Evolutionary conservation across 345 rosid species (phyloP), one percentile per base, ranked within the genome.

Genomic region (Arabis hirsuta): DNA sequence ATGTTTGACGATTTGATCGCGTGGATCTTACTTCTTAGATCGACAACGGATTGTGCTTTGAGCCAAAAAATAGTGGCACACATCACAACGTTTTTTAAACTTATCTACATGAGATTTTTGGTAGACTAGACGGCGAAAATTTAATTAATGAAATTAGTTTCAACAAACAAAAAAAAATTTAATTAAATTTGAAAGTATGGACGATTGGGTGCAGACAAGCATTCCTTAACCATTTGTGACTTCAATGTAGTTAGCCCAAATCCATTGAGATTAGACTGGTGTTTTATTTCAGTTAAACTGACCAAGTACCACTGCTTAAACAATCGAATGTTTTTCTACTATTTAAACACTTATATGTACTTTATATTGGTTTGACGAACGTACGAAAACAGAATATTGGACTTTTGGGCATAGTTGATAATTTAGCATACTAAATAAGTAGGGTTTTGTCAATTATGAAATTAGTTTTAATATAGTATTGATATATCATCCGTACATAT

Each of bases 201-300:
- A 53, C 71, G 56, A 55, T 38, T 36, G 59, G 53, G 66, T 65
- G 57, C 31, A 50, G 32, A 66, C 73, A 58, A 73, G 38, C 41
- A 60, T 58, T 50, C 47, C 39, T 13, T 55, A 14, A 70, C 76
- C 62, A 53, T 54, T 42, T 66, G 61, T 24, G 41, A 48, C 57
- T 58, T 38, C 29, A 29, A 12, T 54, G 46, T 13, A 44, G 32
- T 44, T 26, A 16, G 51, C 58, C 38, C 32, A 70, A 47, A 36
- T 11, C 48, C 58, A 48, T 38, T 48, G 65, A 48, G 38, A 24
- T 22, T 57, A 58, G 6, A 24, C 16, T 38, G 10, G n/a, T 36
- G 2, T 34, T 56, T 34, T 42, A 20, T 48, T 14, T 26, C 58
- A 70, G 3, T 10, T 58, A 9, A 54, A 53, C 19, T 69, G 65